Conservation (phyloP, 2,329 filamentous ascomycete genomes). For the Sphaerulina populicola region DNA sequence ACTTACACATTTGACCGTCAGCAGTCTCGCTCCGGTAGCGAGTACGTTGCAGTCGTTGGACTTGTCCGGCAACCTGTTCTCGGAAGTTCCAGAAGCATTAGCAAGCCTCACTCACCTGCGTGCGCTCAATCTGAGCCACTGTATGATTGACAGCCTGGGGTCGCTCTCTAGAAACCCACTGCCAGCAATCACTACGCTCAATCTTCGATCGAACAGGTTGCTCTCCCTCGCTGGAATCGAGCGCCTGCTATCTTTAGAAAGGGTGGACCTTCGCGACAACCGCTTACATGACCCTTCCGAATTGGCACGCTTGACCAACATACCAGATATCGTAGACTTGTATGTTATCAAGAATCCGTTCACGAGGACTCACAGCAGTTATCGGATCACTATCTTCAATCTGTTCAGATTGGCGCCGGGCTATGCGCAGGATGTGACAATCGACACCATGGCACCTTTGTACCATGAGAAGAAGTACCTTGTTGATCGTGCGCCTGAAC, state of each 20-base stretch:
- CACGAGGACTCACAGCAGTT: constrained; percentile 73
- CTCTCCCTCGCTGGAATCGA: constrained; percentile 83
- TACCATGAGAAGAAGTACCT: constrained; percentile 79
- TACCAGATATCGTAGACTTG: constrained; percentile 84
- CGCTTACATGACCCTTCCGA: constrained; percentile 83
- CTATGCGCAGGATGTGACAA: constrained; percentile 80
- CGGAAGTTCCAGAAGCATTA: constrained; percentile 86
- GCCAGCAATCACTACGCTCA: constrained; percentile 86
- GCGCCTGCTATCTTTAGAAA: constrained; percentile 76
- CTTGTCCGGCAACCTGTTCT: constrained; percentile 84
- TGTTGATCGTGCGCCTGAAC: constrained; percentile 69
- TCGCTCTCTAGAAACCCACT: constrained; percentile 78
- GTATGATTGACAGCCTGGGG: constrained; percentile 93
- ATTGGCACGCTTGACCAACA: constrained; percentile 76
- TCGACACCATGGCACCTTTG: constrained; percentile 75
- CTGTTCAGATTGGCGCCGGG: constrained; percentile 84
- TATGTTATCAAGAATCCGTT: constrained; percentile 92
- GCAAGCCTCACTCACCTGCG: constrained; percentile 78
- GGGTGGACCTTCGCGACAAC: constrained; percentile 87
- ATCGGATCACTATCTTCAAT: constrained; percentile 89
- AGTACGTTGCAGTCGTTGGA: constrained; percentile 88
- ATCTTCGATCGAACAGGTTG: constrained; percentile 80
- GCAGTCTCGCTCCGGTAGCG: constrained; percentile 71
- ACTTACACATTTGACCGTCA: constrained; percentile 66
- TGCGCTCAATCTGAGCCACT: constrained; percentile 86